A percentile compares a stretch with the other conserved stretches of the same genome.
Conservation (phyloP, 2,329 filamentous ascomycete genomes). For the Alternaria solani region DNA sequence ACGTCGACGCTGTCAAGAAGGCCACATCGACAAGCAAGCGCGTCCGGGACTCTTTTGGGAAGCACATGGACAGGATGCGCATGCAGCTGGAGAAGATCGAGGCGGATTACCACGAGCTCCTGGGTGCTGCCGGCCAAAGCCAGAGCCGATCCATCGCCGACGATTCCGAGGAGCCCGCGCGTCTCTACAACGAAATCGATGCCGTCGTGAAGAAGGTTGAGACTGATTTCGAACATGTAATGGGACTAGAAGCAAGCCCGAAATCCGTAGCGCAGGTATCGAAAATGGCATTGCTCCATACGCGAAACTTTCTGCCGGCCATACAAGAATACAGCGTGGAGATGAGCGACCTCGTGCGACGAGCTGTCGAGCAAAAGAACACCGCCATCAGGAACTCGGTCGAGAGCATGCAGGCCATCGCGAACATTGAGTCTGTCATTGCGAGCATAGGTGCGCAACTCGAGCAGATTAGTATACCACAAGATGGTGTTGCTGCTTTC, state of each 20-base stretch:
- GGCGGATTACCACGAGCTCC: conserved; percentile 55
- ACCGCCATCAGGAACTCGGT: conserved; percentile 70
- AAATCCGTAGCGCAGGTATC: conserved; percentile 69
- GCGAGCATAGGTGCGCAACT: conserved; percentile 76
- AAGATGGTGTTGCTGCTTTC: conserved; percentile 81
- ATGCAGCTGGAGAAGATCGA: conserved; percentile 53
- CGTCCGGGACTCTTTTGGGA: conserved; percentile 70
- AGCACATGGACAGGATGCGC: conserved; percentile 56
- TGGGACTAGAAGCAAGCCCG: conserved; percentile 72
- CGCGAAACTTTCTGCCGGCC: conserved; percentile 68
- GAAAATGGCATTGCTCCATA: conserved; percentile 70
- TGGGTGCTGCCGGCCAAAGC: conserved; percentile 55
- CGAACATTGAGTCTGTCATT: conserved; percentile 78
- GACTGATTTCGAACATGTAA: conserved; percentile 81
- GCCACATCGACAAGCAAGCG: conserved; percentile 73
- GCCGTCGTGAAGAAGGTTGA: conserved; percentile 85
- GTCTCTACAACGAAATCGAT: conserved; percentile 83
- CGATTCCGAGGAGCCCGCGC: conserved; percentile 69
- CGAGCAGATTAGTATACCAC: conserved; percentile 72
- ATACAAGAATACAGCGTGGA: conserved; percentile 66
- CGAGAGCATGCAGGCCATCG: conserved; percentile 82
- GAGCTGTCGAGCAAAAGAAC: conserved; percentile 70
- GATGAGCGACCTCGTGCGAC: conserved; percentile 62
- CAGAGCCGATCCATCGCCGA: conserved; percentile 62
- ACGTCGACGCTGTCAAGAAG: conserved; percentile 74